Base-by-base conservation (phyloP, 108 stramenopile species). In the Stephanodiscus triporus region DNA sequence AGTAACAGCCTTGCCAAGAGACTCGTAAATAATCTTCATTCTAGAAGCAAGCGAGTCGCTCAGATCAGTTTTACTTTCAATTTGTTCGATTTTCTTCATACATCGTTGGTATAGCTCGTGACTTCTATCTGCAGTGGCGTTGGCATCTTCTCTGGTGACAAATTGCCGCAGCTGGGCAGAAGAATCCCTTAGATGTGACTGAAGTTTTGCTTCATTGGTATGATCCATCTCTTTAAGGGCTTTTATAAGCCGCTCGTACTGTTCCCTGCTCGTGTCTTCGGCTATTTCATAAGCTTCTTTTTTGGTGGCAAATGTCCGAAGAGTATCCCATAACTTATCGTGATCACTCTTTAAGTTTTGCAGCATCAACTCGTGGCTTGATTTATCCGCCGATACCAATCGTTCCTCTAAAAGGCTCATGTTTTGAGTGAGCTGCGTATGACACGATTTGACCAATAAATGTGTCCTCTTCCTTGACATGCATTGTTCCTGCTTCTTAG, bases 391-490 rank as follows among this genome's bases (percentile, higher is more conserved):
- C 9, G 47, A 23, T 27, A 24, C 47, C 20, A 49, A 49, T 27
- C 24, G 22, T 24, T 26, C 40, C 47, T 66, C 64, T 32, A 49
- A 17, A 37, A 4, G 64, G 17, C 13, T 48, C 47, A 49, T 66
- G 9, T 45, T n/a, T 48, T 66, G 45, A 26, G 45, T 1, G 4
- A 66, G 20, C 3, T 66, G 56, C 30, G 27, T 27, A 30, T 17
- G 56, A 4, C 56, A 49, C 49, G 64, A 45, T 26, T 66, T 26
- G 19, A 47, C 43, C 27, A 64, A 43, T 27, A 27, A 29, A 1
- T 64, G 24, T 2, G 42, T 43, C 40, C 24, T 45, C 22, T 64
- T 45, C 63, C 36, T 47, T 64, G 63, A 45, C 11, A 64, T 47
- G 43, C 29, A 47, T 43, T 64, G 38, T 14, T 13, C 37, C 26